Base-by-base conservation (phyloP, 768 basidiomycete species). In the Mycena pura region DNA sequence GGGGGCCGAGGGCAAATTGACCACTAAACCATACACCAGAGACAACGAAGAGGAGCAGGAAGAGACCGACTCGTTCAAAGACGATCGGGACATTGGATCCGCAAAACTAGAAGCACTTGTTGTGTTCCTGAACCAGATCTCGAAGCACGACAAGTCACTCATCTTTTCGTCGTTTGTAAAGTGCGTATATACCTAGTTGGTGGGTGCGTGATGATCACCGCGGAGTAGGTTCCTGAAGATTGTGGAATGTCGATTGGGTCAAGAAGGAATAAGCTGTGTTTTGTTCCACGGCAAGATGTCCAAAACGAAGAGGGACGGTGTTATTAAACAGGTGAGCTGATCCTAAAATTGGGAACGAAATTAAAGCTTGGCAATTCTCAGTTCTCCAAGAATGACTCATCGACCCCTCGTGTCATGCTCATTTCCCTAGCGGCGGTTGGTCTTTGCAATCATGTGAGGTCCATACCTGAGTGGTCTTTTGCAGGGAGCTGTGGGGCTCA, bases 401-500 rank as follows among this genome's bases (percentile, higher is more conserved):
- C n/a, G 38, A 34, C n/a, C 14, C 49, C 31, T n/a, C 29, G 34
- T n/a, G 34, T 51, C 17, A 32, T 51, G 49, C 49, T 51, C 24
- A 38, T 38, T 6, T 51, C 49, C 22, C 15, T 51, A 5, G 14
- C 15, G 5, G 49, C 49, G 32, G 49, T 51, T 17, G 21, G 49
- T 24, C 17, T 6, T 28, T 27, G 25, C 15, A 28, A 7, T n/a
- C 17, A 24, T 48, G 25, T 15, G 28, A 24, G 11, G 27, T 51
- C 27, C 19, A 21, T 44, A 36, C 15, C 17, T 6, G 7, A 24
- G 15, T n/a, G n/a, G n/a, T n/a, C 11, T 24, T 17, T 19, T 53
- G n/a, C 38, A 53, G 51, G 51, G 51, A 19, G 51, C 36, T 6
- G 21, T 53, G 11, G 51, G 51, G 15, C 38, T 53, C 22, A 53